Conservation (phyloP, 2,329 filamentous ascomycete genomes). For the Tolypocladium capitatum region DNA sequence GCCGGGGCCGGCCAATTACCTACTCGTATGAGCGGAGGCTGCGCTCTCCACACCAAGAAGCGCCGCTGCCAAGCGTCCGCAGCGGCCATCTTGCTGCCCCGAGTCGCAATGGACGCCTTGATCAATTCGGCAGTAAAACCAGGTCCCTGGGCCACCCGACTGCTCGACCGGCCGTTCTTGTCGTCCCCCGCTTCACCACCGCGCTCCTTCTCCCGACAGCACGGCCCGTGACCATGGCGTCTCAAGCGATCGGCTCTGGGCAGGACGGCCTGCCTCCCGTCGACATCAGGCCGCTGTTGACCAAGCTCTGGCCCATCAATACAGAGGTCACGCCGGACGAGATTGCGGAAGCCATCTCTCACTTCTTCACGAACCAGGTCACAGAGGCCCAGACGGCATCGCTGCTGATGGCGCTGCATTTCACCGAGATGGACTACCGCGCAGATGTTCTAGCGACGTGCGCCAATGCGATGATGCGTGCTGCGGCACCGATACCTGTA, state of each 20-base stretch:
- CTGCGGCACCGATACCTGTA: conserved; percentile 59
- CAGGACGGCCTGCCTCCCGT: conserved; percentile 21
- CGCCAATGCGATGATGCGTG: conserved; percentile 70
- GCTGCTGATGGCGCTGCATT: conserved; percentile 81
- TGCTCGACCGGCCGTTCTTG: not conserved
- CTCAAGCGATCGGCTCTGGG: conserved; percentile 12
- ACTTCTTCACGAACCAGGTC: conserved; percentile 83
- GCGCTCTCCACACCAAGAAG: not conserved
- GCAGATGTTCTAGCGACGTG: conserved; percentile 79
- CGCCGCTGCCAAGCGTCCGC: not conserved
- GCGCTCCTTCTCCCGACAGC: not conserved
- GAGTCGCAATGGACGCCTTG: conserved; percentile 1
- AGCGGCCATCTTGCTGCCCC: not conserved
- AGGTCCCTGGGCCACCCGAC: not conserved
- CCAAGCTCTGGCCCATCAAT: conserved; percentile 53
- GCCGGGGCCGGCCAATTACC: not conserved
- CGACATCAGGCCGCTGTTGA: conserved; percentile 60
- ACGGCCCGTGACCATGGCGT: conserved; percentile 17
- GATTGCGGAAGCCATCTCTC: conserved; percentile 77
- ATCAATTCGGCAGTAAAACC: not conserved
- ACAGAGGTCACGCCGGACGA: conserved; percentile 56
- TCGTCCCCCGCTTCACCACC: not conserved
- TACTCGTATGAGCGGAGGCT: not conserved
- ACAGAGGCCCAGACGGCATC: conserved; percentile 82
- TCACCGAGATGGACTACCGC: conserved; percentile 71